phyloP scores from a whole-genome alignment of 495 filamentous ascomycete genomes.

The Daldinia concentrica region DNA sequence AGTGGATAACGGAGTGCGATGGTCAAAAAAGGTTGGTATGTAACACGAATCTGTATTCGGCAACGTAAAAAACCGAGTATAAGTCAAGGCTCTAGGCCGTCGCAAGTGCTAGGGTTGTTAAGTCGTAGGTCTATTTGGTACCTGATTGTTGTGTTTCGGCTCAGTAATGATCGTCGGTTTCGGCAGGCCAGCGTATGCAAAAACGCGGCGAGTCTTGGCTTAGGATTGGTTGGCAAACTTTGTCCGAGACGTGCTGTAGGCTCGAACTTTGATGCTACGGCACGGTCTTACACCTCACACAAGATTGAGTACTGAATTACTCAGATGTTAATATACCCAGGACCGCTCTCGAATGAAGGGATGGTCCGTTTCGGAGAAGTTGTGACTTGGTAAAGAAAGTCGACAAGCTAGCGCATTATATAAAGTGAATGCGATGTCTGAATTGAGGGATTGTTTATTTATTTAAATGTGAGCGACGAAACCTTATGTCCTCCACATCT shows the following conservation, averaged over 20 bases:
- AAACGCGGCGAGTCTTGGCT: constrained; percentile 30
- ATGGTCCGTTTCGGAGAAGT: neutral
- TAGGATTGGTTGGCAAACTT: constrained; percentile 36
- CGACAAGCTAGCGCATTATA: constrained; percentile 25
- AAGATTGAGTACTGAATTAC: constrained; percentile 14
- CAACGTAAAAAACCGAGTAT: neutral
- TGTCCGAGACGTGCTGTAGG: constrained; percentile 35
- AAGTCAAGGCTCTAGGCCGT: constrained; percentile 14
- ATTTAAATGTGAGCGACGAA: neutral
- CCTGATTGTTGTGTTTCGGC: constrained; percentile 46
- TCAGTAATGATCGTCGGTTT: constrained; percentile 51
- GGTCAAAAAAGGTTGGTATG: neutral
- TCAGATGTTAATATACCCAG: constrained; percentile 11
- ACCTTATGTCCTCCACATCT: constrained; percentile 1
- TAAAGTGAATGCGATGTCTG: constrained; percentile 5
- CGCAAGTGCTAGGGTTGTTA: constrained; percentile 17
- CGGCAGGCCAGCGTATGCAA: constrained; percentile 37
- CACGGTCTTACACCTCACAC: constrained; percentile 12
- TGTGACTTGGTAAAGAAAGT: neutral
- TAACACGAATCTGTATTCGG: constrained; percentile 4
- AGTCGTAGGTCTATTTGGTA: constrained; percentile 32
- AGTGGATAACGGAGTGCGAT: neutral
- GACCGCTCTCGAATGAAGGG: constrained; percentile 3
- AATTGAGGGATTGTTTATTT: constrained; percentile 12
- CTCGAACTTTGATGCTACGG: constrained; percentile 17